phyloP scores from a whole-genome alignment of 2,329 filamentous ascomycete species.

The Passalora sequoiae region DNA sequence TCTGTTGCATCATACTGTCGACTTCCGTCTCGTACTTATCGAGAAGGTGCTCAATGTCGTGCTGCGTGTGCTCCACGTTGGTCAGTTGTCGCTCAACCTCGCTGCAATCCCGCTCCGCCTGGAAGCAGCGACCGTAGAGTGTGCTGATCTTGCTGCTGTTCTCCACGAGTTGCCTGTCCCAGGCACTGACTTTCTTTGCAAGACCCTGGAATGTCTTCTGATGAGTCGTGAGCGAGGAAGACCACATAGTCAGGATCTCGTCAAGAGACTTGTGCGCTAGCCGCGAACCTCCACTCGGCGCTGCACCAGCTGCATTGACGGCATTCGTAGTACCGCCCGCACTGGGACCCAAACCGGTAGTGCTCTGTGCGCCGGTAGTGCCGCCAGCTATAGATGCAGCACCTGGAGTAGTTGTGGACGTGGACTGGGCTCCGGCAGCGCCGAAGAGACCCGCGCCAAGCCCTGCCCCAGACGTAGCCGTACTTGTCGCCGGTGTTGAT shows the following conservation, averaged over 20 bases:
- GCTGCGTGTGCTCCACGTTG: conserved; percentile 85
- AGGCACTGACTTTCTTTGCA: conserved; percentile 76
- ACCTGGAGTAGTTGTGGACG: too few species aligned
- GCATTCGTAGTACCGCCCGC: conserved; percentile 2
- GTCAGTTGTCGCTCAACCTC: conserved; percentile 91
- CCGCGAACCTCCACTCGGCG: conserved; percentile 74
- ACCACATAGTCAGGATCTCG: conserved; percentile 96
- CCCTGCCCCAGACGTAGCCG: too few species aligned
- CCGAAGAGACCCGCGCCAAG: too few species aligned
- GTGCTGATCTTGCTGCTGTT: conserved; percentile 95
- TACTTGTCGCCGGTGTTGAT: conserved; percentile 1
- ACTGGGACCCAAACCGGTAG: neutral
- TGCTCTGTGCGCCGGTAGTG: conserved; percentile 3
- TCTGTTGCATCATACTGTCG: conserved; percentile 78
- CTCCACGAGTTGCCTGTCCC: conserved; percentile 88
- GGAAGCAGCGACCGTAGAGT: conserved; percentile 84
- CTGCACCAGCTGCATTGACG: conserved; percentile 62
- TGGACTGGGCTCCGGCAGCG: too few species aligned
- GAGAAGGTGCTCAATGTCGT: conserved; percentile 81
- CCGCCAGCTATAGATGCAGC: too few species aligned
- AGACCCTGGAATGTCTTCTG: conserved; percentile 94
- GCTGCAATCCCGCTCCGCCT: conserved; percentile 85
- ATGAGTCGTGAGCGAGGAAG: conserved; percentile 88
- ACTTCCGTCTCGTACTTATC: conserved; percentile 90
- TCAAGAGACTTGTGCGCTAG: conserved; percentile 99